These are phyloP conservation scores for Leersia perrieri DNA, from an alignment of 176 grass and related monocot genomes.

Conservation along the genomic window DNA sequence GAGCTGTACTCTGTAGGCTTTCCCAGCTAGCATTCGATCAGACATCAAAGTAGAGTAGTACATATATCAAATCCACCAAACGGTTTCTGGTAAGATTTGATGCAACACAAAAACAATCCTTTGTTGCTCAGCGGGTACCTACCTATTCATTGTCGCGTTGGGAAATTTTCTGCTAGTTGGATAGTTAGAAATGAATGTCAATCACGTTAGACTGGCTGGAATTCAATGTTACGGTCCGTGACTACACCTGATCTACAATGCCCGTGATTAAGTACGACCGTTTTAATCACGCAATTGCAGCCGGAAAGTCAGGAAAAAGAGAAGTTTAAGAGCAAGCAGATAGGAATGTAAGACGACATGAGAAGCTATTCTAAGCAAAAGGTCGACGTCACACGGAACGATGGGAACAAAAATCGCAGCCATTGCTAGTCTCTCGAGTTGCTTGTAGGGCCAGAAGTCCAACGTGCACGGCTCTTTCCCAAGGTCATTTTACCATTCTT, in stretches of 20 bases:
- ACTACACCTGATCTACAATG: background rate
- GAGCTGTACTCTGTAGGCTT: slow-evolving; percentile 16
- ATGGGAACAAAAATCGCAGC: background rate
- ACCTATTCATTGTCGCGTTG: too few relatives aligned
- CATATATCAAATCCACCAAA: background rate
- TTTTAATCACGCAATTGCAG: background rate
- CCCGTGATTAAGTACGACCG: background rate
- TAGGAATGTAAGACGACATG: background rate
- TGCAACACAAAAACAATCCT: background rate
- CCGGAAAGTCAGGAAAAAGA: background rate
- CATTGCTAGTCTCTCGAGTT: background rate
- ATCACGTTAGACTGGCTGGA: background rate
- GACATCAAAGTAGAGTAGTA: background rate
- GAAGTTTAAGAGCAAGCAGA: too few relatives aligned
- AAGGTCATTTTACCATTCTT: slow-evolving; percentile 21
- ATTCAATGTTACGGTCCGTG: background rate
- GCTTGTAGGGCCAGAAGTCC: slow-evolving; percentile 20
- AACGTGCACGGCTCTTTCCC: background rate
- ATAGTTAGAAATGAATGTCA: background rate
- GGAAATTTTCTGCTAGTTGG: background rate
- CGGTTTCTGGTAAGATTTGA: background rate
- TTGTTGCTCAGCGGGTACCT: background rate
- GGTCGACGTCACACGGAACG: background rate
- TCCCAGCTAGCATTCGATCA: background rate
- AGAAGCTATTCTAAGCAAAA: background rate